Percentiles rank a stretch among this genome's conserved stretches.
Conservation (phyloP, 2,329 filamentous ascomycete species). For the Pyrenophora graminea region DNA sequence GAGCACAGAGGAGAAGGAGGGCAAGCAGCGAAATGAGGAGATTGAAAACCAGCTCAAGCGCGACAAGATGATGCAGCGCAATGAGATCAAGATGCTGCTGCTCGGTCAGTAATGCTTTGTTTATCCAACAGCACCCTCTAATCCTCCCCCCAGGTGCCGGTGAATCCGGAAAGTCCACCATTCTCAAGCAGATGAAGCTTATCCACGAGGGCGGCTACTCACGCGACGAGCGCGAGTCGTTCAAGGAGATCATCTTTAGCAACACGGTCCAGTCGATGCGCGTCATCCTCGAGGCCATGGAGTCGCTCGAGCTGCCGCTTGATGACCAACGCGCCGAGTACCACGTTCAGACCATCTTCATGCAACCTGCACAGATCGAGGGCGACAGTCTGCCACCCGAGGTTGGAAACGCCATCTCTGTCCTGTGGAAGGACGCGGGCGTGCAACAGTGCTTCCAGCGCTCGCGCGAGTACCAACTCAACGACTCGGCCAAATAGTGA, state of each 20-base stretch:
- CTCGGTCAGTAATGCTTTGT: conserved; percentile 69
- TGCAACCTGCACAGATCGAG: conserved; percentile 96
- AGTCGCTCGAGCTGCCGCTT: conserved; percentile 75
- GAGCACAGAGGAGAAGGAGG: conserved; percentile 99
- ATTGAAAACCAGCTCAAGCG: conserved; percentile 99
- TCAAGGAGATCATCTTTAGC: conserved; percentile 74
- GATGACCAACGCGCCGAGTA: conserved; percentile 94
- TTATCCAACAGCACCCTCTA: conserved; percentile 25
- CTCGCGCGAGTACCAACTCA: conserved; percentile 93
- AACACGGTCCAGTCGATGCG: conserved; percentile 73
- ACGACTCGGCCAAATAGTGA: conserved; percentile 95
- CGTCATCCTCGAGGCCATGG: conserved; percentile 71
- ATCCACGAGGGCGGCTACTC: conserved; percentile 99
- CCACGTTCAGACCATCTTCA: conserved; percentile 97
- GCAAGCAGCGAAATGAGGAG: conserved; percentile 99
- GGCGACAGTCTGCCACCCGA: conserved; percentile 92
- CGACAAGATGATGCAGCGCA: conserved; percentile 98
- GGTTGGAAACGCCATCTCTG: conserved; percentile 89
- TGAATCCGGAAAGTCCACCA: conserved; percentile 96
- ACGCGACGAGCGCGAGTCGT: conserved; percentile 76
- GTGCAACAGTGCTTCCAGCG: conserved; percentile 95
- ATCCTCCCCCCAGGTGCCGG: conserved; percentile 72
- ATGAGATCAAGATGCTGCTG: conserved; percentile 99
- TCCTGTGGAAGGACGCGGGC: conserved; percentile 88
- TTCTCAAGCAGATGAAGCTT: conserved; percentile 97